Conservation (phyloP, 2,329 filamentous ascomycete genomes). For the Beauveria sp. region DNA sequence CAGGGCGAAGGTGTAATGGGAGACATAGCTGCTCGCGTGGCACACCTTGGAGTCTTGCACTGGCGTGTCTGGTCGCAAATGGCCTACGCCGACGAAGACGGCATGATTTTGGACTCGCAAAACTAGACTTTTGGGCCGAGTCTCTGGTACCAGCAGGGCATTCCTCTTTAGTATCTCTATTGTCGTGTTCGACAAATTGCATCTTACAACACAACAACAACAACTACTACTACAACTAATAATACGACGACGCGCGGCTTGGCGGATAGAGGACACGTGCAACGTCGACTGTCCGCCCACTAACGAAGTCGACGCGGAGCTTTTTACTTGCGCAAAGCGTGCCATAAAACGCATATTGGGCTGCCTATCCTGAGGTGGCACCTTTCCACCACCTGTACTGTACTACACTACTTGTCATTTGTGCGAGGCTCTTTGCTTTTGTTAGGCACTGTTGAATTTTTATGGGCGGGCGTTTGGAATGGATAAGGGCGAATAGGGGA, state of each 20-base stretch:
- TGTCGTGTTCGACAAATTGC: background rate
- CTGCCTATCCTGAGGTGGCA: background rate
- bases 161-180: background rate
- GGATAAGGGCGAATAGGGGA: conserved; percentile 12
- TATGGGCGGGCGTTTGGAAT: conserved; percentile 15
- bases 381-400: conserved; percentile 1
- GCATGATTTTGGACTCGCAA: conserved; percentile 24
- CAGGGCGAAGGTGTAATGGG: conserved; percentile 46
- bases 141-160: background rate
- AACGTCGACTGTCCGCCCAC: background rate
- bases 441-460: conserved; percentile 1
- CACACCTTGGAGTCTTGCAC: conserved; percentile 78
- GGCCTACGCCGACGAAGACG: conserved; percentile 50
- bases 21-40: conserved; percentile 68
- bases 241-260: background rate
- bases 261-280: background rate
- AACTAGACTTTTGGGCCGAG: background rate
- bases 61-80: conserved; percentile 83
- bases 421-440: background rate
- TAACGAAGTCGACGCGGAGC: background rate
- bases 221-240: conserved; percentile 6
- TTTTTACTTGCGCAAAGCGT: background rate
- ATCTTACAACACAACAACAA: background rate
- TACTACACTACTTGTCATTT: conserved; percentile 8
- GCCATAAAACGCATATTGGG: background rate